Conservation (phyloP, 2,329 filamentous ascomycete genomes). For the Aspergillus thermomutatus region DNA sequence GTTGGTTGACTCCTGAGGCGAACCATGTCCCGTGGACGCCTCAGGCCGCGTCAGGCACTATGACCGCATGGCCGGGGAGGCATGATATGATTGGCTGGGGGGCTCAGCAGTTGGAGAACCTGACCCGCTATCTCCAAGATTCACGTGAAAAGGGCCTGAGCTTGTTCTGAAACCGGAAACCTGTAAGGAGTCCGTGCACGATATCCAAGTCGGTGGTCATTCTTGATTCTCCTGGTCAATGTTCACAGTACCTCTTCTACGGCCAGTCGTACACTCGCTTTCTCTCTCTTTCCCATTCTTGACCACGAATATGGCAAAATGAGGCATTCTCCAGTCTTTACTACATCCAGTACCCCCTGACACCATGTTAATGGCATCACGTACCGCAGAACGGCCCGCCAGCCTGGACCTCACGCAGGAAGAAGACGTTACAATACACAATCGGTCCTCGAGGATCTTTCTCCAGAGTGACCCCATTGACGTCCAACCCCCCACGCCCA, state of each 20-base stretch:
- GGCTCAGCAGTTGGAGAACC: not conserved
- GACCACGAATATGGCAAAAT: not conserved
- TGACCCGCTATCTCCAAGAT: not conserved
- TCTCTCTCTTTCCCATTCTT: not conserved
- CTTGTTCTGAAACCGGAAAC: not conserved
- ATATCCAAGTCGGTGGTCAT: too few species aligned
- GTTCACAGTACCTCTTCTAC: not conserved
- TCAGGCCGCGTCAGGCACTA: not conserved
- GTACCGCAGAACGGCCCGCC: not conserved
- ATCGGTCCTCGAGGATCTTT: not conserved
- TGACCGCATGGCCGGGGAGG: not conserved
- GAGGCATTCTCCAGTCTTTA: not conserved
- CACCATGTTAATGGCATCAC: not conserved
- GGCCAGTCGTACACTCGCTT: not conserved
- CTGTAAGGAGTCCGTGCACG: not conserved
- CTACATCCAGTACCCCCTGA: constrained; percentile 2
- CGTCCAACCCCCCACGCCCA: not conserved
- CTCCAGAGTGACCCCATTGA: constrained; percentile 1
- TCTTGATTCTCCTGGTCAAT: too few species aligned
- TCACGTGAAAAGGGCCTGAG: not conserved
- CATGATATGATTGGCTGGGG: not conserved
- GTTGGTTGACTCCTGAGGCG: not conserved
- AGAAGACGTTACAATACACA: not conserved
- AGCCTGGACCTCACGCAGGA: not conserved
- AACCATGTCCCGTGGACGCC: not conserved